Evolutionary conservation across 768 basidiomycete genomes (phyloP), one percentile per base, ranked within the genome.

Genomic region (Suillus subalutaceus): DNA sequence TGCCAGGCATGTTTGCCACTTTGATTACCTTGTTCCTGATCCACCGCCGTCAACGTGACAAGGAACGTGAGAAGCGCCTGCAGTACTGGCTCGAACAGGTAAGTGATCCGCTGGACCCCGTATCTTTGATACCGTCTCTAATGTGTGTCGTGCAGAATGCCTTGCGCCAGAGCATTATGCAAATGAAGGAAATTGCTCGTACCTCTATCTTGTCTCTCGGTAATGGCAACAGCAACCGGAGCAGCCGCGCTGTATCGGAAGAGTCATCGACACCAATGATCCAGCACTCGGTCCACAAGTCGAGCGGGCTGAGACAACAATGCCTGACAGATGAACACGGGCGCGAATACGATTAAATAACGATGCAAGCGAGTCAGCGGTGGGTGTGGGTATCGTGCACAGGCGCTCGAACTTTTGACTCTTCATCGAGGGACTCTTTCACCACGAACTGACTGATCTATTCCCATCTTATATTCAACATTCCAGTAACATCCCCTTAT

Each of bases 11-110:
- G 85, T 79, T 86, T 66, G 90, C 85, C 18, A 90, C 90, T 10
- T 81, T 94, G 50, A 77, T 86, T 62, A 83, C 84, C 4, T 81
- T 96, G 43, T 94, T 86, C 79, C 81, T 88, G 70, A 70, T 91
- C 8, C 93, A 95, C 71, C 81, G 88, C 46, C 86, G 87, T 69
- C 86, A 90, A 69, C 87, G 94, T 70, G 88, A 89, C 50, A 77
- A 81, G 65, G 93, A 95, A 72, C 89, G 92, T 56, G 89, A 92
- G 79, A 94, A 90, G 77, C 90, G 94, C 69, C 79, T 89, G 52
- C 92, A 94, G 74, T 95, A 96, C 78, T 95, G 94, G 90, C 88
- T 89, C 70, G 94, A 96, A 80, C 93, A 94, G 84, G 90, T 88
- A 68, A 60, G 71, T 66, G n/a, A 50, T 32, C 18, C 1, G 26